Evolutionary conservation across 192 early-diverging fungal genomes (phyloP).

Genomic region (Entomortierella parvispora): DNA sequence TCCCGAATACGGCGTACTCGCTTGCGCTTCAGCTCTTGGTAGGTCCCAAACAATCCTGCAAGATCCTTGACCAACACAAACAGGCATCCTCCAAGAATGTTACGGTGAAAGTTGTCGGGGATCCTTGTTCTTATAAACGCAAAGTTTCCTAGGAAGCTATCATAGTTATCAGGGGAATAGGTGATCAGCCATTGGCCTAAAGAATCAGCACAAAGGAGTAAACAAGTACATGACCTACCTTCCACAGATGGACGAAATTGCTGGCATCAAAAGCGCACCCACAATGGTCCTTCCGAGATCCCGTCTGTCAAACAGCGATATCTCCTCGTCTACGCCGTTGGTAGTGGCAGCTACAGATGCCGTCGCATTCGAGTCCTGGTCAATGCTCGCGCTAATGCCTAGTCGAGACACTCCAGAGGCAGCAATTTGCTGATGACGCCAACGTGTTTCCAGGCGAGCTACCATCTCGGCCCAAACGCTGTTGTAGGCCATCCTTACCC

Average conservation of each 20-base stretch:
- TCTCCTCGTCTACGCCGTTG: constrained; percentile 54
- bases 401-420: constrained; percentile 37
- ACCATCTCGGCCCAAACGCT: constrained; percentile 64
- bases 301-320: constrained; percentile 63
- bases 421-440: constrained; percentile 59
- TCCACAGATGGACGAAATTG: constrained; percentile 71
- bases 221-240: constrained; percentile 31
- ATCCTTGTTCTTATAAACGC: constrained; percentile 58
- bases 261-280: constrained; percentile 73
- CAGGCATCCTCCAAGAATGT: constrained; percentile 62
- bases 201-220: too few species aligned
- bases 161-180: neutral
- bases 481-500: constrained; percentile 68
- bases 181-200: too few species aligned
- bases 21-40: constrained; percentile 55
- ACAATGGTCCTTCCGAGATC: constrained; percentile 69
- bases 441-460: constrained; percentile 63
- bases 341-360: constrained; percentile 14
- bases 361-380: constrained; percentile 36
- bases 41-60: constrained; percentile 66
- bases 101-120: constrained; percentile 63
- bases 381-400: constrained; percentile 43
- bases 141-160: constrained; percentile 57
- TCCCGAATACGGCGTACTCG: constrained; percentile 49
- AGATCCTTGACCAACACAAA: constrained; percentile 72